Conservation (phyloP, 805 yeast genomes). For the Saccharomycopsis vini region DNA sequence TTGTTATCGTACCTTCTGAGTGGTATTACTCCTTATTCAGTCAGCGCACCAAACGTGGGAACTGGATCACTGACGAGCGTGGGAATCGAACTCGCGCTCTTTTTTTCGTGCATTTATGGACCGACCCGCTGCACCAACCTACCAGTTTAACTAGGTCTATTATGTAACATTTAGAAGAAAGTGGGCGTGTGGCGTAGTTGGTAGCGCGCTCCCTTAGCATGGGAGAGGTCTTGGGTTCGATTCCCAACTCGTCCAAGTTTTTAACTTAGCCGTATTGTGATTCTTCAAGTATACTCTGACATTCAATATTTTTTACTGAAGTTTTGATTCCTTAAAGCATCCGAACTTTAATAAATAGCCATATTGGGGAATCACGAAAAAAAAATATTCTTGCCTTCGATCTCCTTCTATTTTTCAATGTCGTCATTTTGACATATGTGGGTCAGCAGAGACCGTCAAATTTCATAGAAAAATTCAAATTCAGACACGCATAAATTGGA, state of each 20-base stretch:
- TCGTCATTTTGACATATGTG: not conserved
- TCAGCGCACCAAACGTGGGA: too few species aligned
- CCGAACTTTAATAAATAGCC: not conserved
- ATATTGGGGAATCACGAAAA: not conserved
- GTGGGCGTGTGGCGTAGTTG: constrained; percentile 69
- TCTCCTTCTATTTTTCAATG: not conserved
- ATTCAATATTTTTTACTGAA: not conserved
- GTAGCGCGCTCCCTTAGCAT: constrained; percentile 47
- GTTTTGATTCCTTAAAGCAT: not conserved
- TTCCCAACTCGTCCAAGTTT: constrained; percentile 20
- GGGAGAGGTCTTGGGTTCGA: constrained; percentile 21
- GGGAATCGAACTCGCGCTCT: not conserved
- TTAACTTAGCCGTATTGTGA: too few species aligned
- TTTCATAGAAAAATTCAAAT: not conserved
- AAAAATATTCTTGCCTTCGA: not conserved
- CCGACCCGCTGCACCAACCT: too few species aligned
- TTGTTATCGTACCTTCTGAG: too few species aligned
- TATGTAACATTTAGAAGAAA: not conserved
- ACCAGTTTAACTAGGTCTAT: too few species aligned
- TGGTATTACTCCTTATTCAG: too few species aligned
- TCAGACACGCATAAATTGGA: too few species aligned
- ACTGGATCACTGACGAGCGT: not conserved
- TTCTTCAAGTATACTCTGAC: too few species aligned
- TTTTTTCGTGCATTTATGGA: not conserved
- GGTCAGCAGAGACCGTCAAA: not conserved